Conservation (phyloP, 163 green algal genomes). For the Volvox carteri region DNA sequence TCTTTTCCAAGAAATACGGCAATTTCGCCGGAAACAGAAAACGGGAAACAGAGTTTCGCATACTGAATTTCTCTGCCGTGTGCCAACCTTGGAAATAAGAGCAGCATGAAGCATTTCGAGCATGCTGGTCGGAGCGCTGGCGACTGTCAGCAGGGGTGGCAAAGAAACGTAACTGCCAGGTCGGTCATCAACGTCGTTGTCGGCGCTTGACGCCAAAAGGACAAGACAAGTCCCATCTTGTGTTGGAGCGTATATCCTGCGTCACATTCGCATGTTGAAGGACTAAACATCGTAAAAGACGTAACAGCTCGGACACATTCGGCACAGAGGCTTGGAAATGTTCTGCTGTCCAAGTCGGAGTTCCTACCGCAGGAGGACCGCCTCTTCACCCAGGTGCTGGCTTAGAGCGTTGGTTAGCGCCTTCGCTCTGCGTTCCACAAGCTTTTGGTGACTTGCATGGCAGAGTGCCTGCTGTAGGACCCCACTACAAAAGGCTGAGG, state of each 20-base stretch:
- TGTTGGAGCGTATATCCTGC: background rate
- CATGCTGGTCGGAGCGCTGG: background rate
- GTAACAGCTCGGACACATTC: background rate
- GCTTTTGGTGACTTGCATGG: background rate
- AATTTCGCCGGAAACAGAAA: too few species aligned
- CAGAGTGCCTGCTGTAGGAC: constrained; percentile 2
- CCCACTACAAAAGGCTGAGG: constrained; percentile 43
- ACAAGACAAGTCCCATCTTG: background rate
- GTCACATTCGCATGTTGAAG: background rate
- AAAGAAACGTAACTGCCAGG: background rate
- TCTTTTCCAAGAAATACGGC: too few species aligned
- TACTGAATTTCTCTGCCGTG: too few species aligned
- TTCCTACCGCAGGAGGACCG: background rate
- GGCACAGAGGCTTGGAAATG: too few species aligned
- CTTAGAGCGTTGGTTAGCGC: background rate
- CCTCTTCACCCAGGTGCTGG: background rate
- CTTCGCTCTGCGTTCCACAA: background rate
- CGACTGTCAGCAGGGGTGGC: background rate
- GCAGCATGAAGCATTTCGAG: background rate
- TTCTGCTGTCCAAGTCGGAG: too few species aligned
- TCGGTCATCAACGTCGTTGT: background rate
- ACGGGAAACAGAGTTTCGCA: too few species aligned
- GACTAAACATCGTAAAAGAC: too few species aligned
- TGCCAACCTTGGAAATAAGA: background rate
- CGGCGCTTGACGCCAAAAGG: background rate